phyloP scores from a whole-genome alignment of 2,329 filamentous ascomycete species.

The Fusarium sp. region DNA sequence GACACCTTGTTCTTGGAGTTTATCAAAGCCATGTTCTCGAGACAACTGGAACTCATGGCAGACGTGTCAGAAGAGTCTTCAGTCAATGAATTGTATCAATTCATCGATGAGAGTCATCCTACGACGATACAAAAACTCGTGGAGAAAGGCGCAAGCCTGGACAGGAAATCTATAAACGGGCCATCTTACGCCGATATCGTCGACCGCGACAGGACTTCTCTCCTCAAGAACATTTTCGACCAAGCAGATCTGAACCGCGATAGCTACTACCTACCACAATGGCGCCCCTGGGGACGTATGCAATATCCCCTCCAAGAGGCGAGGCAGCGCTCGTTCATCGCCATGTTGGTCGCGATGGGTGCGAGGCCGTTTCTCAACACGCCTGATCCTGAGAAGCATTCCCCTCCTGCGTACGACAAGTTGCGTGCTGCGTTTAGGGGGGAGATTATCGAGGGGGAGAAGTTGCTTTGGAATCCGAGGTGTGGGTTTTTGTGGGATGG shows the following conservation, averaged over 20 bases:
- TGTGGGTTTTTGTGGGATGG: background rate
- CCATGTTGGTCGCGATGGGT: background rate
- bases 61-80: background rate
- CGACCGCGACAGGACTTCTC: no score
- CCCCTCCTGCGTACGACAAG: background rate
- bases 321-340: background rate
- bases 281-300: background rate
- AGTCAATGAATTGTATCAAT: background rate
- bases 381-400: background rate
- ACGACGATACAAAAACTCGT: background rate
- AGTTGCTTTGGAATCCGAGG: background rate
- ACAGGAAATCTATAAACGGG: background rate
- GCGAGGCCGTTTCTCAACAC: background rate
- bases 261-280: background rate
- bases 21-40: background rate
- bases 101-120: background rate
- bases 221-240: background rate
- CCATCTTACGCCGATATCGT: background rate
- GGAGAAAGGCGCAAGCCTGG: background rate
- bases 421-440: background rate
- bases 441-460: background rate
- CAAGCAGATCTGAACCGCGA: background rate
- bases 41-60: background rate
- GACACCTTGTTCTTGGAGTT: background rate
- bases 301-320: background rate